Evolutionary conservation across 2,329 filamentous ascomycete genomes (phyloP).

Genomic region (Diaporthe vexans): DNA sequence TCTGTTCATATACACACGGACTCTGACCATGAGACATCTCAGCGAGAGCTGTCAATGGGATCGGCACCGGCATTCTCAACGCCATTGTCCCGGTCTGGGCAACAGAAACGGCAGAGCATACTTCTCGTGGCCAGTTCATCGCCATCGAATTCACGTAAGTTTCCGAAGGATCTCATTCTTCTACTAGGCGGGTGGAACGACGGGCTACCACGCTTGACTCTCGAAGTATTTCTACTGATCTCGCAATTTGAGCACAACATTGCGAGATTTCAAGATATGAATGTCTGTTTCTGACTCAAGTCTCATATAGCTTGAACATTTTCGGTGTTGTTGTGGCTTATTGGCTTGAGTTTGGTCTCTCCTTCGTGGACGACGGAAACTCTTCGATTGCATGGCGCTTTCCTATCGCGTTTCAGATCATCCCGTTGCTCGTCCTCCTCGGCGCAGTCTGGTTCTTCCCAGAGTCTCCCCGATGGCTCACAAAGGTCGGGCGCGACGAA

Average conservation of each 20-base stretch:
- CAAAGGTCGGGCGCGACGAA: slow-evolving; percentile 42
- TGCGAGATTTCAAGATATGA: too few relatives aligned
- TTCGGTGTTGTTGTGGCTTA: slow-evolving; percentile 77
- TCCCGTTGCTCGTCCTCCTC: slow-evolving; percentile 42
- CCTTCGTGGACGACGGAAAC: slow-evolving; percentile 42
- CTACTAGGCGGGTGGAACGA: too few relatives aligned
- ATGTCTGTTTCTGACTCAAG: neutral
- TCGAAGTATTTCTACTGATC: neutral
- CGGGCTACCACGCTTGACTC: too few relatives aligned
- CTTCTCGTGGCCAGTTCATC: slow-evolving; percentile 76
- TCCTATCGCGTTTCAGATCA: slow-evolving; percentile 48
- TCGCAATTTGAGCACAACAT: neutral
- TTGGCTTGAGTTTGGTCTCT: slow-evolving; percentile 60
- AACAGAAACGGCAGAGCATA: slow-evolving; percentile 78
- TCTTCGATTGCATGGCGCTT: slow-evolving; percentile 52
- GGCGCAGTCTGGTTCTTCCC: slow-evolving; percentile 40
- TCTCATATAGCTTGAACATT: slow-evolving; percentile 67
- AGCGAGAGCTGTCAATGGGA: slow-evolving; percentile 73
- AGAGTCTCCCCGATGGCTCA: slow-evolving; percentile 44
- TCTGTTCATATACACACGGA: neutral
- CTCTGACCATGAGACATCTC: slow-evolving; percentile 2
- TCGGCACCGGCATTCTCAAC: slow-evolving; percentile 79
- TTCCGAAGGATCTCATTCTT: neutral
- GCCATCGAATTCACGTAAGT: slow-evolving; percentile 76
- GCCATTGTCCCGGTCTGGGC: slow-evolving; percentile 80